Evolutionary conservation across 2,329 filamentous ascomycete genomes (phyloP), one percentile per base, ranked within the genome.

Genomic region (Scolecobasidium constrictum): DNA sequence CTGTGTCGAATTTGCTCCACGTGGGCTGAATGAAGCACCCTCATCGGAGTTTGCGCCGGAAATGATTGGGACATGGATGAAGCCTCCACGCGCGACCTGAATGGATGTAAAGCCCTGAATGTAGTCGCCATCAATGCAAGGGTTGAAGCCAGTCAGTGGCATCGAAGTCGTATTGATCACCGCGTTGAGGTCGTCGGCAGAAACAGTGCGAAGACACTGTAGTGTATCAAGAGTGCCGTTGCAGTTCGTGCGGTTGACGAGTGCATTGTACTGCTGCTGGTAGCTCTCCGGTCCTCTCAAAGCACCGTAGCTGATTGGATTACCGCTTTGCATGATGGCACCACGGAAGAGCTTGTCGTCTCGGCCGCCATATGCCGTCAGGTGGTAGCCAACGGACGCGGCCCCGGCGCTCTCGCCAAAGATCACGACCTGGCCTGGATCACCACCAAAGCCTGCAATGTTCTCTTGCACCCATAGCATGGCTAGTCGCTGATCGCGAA

Each of bases 11-110:
- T 78, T 71, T 47, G 81, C 69, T 13, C 68, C 71, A 4, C 47
- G 55, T 9, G 68, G 66, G 1, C 65, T 70, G 51, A 80, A 81
- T 1, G 64, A 62, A 1, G 71, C 71, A 2, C 77, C 81, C 54
- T 85, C 81, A 50, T 84, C 80, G 1, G 71, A 71, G 55, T 82
- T 83, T 26, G 70, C 71, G 5, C 81, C 80, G 23, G 70, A 62
- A 5, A 85, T 65, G 33, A 83, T 69, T 1, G 78, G 77, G 0
- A 83, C 75, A 41, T 75, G 68, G 44, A 81, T 72, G 48, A 83
- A 82, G 15, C 69, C 67, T 37, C 77, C 78, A 4, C 67, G 56
- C 2, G 62, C 59, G 4, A 84, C 61, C 49, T 79, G 73, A 5
- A 67, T 55, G 7, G 71, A 72, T 2, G 68, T 69, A 47, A 67